phyloP scores from a whole-genome alignment of 2,329 filamentous ascomycete genomes.

The Pyricularia grisea region DNA sequence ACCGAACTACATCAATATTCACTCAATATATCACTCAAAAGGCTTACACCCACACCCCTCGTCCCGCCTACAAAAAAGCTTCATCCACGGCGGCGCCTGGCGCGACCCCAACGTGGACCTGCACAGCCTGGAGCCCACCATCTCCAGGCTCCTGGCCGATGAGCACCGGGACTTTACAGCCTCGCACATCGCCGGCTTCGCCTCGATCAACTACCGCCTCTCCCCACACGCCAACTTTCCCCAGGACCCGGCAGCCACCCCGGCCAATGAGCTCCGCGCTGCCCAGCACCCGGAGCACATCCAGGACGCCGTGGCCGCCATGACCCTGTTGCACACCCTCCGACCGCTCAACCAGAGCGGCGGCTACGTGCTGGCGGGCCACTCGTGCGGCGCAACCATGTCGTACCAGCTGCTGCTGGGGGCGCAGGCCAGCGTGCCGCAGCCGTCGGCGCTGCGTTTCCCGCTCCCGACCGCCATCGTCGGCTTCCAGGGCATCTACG shows the following conservation, averaged over 20 bases:
- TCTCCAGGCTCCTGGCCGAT: constrained; percentile 6
- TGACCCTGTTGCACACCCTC: constrained; percentile 39
- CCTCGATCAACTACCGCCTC: constrained; percentile 56
- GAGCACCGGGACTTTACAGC: neutral
- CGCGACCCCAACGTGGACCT: constrained; percentile 44
- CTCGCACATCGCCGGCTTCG: constrained; percentile 44
- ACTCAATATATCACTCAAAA: neutral
- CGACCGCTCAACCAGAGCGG: constrained; percentile 12
- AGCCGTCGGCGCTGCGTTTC: neutral
- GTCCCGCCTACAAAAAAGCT: constrained; percentile 15
- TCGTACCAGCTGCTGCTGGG: constrained; percentile 50
- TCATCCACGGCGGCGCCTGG: constrained; percentile 56
- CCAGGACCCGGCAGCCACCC: constrained; percentile 28
- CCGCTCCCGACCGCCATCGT: constrained; percentile 42
- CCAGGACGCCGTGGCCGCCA: constrained; percentile 40
- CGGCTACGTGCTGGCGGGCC: constrained; percentile 48
- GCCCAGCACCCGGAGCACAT: constrained; percentile 53
- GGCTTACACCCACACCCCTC: neutral
- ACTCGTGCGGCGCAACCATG: constrained; percentile 55
- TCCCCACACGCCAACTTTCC: constrained; percentile 40
- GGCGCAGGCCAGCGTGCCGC: constrained; percentile 9
- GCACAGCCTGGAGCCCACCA: constrained; percentile 32
- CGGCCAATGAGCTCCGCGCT: constrained; percentile 22
- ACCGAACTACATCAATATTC: neutral
- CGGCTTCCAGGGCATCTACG: constrained; percentile 58